Conservation (phyloP, 176 grass and related monocot genomes). For the Aegilops tauschii region DNA sequence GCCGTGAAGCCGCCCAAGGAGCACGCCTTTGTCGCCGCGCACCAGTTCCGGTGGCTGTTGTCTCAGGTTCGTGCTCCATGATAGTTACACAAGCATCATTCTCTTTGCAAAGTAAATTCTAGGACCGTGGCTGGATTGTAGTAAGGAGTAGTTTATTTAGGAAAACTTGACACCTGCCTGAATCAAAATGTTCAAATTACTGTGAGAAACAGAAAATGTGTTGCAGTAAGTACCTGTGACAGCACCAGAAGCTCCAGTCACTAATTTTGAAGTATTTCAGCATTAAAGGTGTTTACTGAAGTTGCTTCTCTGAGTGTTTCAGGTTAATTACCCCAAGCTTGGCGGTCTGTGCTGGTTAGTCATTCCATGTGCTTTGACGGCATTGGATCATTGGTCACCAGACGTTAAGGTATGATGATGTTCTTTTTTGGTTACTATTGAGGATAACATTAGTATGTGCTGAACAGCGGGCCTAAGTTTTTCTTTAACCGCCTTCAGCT, state of each 20-base stretch:
- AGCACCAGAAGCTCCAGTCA: background rate
- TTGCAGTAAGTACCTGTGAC: background rate
- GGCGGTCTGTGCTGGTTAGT: slow-evolving; percentile 65
- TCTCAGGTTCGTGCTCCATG: slow-evolving; percentile 55
- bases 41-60: slow-evolving; percentile 85
- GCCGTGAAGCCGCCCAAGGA: slow-evolving; percentile 51
- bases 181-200: background rate
- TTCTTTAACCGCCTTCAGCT: background rate
- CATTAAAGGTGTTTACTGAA: background rate
- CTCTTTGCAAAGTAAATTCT: background rate
- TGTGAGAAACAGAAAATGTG: background rate
- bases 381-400: slow-evolving; percentile 90
- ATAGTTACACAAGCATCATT: background rate
- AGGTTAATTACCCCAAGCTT: slow-evolving; percentile 72
- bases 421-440: slow-evolving; percentile 2
- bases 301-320: slow-evolving; percentile 13
- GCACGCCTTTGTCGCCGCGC: slow-evolving; percentile 54
- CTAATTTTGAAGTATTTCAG: background rate
- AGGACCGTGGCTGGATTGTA: background rate
- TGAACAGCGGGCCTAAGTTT: background rate
- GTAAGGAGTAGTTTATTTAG: background rate
- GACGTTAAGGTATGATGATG: slow-evolving; percentile 66
- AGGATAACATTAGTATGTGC: background rate
- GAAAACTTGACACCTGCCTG: background rate
- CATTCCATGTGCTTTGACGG: slow-evolving; percentile 78